A percentile compares a stretch with the other conserved stretches of the same genome.
Conservation (phyloP, 305 asterid genomes). For the Vinca major region DNA sequence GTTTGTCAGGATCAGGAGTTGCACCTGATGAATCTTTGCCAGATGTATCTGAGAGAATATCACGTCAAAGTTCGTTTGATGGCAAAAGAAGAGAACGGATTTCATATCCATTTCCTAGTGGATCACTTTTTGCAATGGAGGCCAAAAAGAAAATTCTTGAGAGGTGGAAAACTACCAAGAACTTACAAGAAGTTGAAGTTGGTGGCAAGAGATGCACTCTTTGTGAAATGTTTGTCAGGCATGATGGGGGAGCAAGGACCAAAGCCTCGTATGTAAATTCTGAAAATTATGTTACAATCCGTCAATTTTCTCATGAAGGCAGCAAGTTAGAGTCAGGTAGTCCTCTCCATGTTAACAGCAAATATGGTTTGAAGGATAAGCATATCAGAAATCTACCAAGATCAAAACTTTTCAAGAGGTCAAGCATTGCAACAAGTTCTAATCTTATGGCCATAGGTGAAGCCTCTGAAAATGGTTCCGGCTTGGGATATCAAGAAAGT, state of each 20-base stretch:
- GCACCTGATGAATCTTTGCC: neutral
- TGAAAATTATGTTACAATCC: too few species aligned
- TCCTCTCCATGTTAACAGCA: conserved; percentile 10
- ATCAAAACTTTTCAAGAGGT: neutral
- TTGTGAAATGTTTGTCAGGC: conserved; percentile 15
- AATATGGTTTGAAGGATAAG: conserved; percentile 5
- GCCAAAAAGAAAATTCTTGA: conserved; percentile 18
- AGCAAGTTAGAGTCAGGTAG: conserved; percentile 7
- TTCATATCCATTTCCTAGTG: conserved; percentile 3
- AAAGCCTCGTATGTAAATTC: neutral
- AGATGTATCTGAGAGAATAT: neutral
- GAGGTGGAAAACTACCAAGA: conserved; percentile 17
- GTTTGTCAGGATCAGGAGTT: conserved; percentile 3
- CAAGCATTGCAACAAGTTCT: conserved; percentile 9
- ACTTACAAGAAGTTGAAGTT: conserved; percentile 14
- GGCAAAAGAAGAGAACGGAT: neutral
- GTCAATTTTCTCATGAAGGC: neutral
- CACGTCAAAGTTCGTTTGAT: conserved; percentile 9
- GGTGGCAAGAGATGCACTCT: conserved; percentile 7
- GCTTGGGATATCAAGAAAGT: too few species aligned
- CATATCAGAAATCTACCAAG: conserved; percentile 3
- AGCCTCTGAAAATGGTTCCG: conserved; percentile 2
- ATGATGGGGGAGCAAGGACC: conserved; percentile 10
- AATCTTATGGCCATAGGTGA: neutral
- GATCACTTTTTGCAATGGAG: conserved; percentile 16